Percentiles rank a stretch among this genome's conserved stretches.
These are phyloP conservation scores for Crithidia sp. DNA, from an alignment of 208 protist genomes.

Conservation along the genomic window DNA sequence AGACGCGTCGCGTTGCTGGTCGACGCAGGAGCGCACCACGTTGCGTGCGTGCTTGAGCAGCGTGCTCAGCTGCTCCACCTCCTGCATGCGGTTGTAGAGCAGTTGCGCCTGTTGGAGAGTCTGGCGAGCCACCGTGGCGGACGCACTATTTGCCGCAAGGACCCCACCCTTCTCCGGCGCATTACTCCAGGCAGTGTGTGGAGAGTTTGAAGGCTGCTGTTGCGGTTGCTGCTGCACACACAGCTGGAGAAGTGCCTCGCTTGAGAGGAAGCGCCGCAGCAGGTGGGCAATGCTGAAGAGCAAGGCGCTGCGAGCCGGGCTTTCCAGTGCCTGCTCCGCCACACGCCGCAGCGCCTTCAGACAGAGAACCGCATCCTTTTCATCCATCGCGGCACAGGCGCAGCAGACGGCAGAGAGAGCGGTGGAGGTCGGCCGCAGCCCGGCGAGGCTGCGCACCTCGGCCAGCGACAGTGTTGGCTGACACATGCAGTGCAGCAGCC, in stretches of 20 bases:
- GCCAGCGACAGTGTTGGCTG: not conserved
- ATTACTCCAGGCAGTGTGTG: not conserved
- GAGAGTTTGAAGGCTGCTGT: not conserved
- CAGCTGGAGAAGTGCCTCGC: constrained; percentile 11
- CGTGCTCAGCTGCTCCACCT: constrained; percentile 29
- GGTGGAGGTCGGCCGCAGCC: constrained; percentile 23
- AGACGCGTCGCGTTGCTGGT: not conserved
- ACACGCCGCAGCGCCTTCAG: constrained; percentile 23
- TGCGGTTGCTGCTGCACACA: not conserved
- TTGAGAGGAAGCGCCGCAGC: constrained; percentile 19
- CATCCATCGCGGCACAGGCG: not conserved
- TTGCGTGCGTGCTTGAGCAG: constrained; percentile 19
- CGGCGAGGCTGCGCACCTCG: not conserved
- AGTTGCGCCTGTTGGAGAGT: constrained; percentile 5
- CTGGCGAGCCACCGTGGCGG: not conserved
- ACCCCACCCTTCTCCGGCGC: no score
- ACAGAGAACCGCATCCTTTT: constrained; percentile 1
- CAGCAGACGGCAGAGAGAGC: constrained; percentile 18
- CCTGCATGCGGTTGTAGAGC: constrained; percentile 36
- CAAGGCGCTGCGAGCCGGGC: constrained; percentile 14
- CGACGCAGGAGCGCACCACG: constrained; percentile 1
- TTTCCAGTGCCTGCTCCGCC: constrained; percentile 10
- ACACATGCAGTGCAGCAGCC: constrained; percentile 28
- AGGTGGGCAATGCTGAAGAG: constrained; percentile 18
- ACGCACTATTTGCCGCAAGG: not conserved